Evolutionary conservation across 2,329 filamentous ascomycete species (phyloP).

Genomic region (Corinectria fuckeliana): DNA sequence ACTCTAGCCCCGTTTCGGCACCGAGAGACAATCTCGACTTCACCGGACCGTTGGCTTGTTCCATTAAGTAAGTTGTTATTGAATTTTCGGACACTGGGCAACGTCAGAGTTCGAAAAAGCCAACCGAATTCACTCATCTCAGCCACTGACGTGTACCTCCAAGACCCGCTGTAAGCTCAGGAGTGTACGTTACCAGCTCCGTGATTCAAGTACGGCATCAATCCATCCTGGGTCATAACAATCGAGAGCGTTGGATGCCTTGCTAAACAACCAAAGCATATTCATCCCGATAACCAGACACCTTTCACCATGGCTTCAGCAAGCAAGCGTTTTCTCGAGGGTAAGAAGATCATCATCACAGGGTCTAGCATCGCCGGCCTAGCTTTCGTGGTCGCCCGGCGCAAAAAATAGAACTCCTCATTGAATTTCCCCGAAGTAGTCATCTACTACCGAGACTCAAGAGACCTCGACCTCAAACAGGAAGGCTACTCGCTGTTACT

Average conservation of each 20-base stretch:
- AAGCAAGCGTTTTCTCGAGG: background rate
- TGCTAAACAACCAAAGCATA: background rate
- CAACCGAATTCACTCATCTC: background rate
- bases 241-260: background rate
- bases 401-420: conserved; percentile 1
- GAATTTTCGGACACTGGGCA: background rate
- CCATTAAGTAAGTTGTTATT: no score
- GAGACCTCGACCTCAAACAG: background rate
- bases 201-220: background rate
- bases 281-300: background rate
- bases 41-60: background rate
- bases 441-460: conserved; percentile 6
- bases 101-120: background rate
- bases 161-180: background rate
- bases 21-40: background rate
- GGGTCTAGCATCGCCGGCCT: conserved; percentile 10
- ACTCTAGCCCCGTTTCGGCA: background rate
- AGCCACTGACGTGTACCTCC: background rate
- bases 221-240: background rate
- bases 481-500: conserved; percentile 6
- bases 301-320: background rate
- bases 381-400: background rate
- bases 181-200: background rate
- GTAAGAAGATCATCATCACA: conserved; percentile 7
- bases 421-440: conserved; percentile 1